These are phyloP conservation scores for Rhizopus stolonifer DNA, from an alignment of 371 early-diverging fungal genomes.

Conservation along the genomic window DNA sequence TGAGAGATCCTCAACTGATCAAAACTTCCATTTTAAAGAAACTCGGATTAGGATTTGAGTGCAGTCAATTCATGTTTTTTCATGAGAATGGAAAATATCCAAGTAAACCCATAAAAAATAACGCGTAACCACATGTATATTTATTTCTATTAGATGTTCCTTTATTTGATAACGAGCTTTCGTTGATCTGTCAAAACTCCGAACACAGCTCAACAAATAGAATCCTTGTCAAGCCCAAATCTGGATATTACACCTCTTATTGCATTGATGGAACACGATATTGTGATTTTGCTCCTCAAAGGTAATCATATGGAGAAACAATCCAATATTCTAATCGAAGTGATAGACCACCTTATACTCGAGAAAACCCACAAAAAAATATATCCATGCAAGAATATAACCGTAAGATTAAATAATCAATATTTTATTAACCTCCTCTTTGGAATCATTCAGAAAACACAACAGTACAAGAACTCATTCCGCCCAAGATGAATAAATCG, in stretches of 20 bases:
- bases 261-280: conserved; percentile 23
- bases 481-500: not conserved
- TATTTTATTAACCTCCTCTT: not conserved
- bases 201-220: conserved; percentile 40
- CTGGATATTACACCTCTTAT: conserved; percentile 20
- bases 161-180: conserved; percentile 37
- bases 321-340: conserved; percentile 5
- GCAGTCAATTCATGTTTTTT: conserved; percentile 34
- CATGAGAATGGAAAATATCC: conserved; percentile 47
- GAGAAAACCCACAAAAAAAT: too few species aligned
- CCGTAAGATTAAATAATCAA: too few species aligned
- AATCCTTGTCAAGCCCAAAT: conserved; percentile 38
- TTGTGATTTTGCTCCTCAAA: conserved; percentile 20
- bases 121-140: not conserved
- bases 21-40: conserved; percentile 41
- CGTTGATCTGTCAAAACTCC: conserved; percentile 41
- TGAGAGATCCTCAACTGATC: conserved; percentile 34
- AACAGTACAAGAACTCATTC: too few species aligned
- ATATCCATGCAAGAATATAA: too few species aligned
- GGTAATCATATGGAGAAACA: not conserved
- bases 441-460: conserved; percentile 1
- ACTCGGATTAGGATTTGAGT: conserved; percentile 31
- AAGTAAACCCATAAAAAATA: conserved; percentile 14
- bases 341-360: too few species aligned
- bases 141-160: conserved; percentile 26